Evolutionary conservation across 208 protist species (phyloP), one percentile per base, ranked within the genome.

Genomic region (Trypanosoma conorhini): DNA sequence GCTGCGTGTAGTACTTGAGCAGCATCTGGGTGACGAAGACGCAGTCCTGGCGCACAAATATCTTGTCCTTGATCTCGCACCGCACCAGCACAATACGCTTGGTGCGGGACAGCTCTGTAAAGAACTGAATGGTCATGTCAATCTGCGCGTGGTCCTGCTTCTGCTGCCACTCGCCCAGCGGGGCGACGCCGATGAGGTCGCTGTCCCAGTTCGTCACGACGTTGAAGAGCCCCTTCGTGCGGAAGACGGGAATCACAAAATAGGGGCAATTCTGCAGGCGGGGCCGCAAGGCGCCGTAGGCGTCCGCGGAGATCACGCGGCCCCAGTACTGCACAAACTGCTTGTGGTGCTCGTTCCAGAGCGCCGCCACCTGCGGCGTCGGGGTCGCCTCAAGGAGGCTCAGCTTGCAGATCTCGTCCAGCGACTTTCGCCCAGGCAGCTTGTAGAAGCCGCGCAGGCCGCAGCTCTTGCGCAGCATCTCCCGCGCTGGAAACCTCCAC

Each of bases 91-190:
- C 93, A 38, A 97, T 62, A 67, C 81, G 74, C 75, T 97, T 97
- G 51, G 78, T 87, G 42, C 81, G 79, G 66, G 79, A 58, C n/a
- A 97, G 78, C 68, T 97, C 93, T 1, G 91, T 96, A 72, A 97
- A 97, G 74, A 97, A 97, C 74, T 97, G 93, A 52, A 97, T 89
- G 21, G 93, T 97, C 93, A 97, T 97, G 80, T 97, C 89, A 28
- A 93, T 78, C 52, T 83, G 68, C 26, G 93, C 84, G 70, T 87
- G 51, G 61, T 94, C 90, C 70, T 96, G 91, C 79, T 95, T 92
- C 68, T 89, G 66, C 67, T 97, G 93, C 86, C 88, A 97, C 76
- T 95, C 93, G 8, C 76, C 89, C 0, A 97, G 85, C 19, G 93
- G 91, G 0, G 89, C 83, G n/a, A 94, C 87, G 26, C 87, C 89